Conservation (phyloP, 75 land plant species). For the Selaginella tamariscina region DNA sequence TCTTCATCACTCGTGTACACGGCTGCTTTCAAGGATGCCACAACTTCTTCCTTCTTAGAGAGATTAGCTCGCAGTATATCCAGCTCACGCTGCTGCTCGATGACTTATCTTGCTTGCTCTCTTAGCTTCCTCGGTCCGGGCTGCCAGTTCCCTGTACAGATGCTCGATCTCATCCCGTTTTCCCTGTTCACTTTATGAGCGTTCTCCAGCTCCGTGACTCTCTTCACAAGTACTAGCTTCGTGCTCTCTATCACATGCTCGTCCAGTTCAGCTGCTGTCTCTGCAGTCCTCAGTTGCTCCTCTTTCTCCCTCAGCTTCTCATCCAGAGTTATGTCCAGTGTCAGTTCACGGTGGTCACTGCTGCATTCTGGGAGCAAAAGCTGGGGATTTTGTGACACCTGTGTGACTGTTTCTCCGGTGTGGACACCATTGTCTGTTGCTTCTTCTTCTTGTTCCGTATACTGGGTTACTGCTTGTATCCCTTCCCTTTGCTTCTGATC, state of each 20-base stretch:
- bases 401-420: not conserved
- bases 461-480: too few relatives aligned
- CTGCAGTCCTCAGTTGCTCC: conserved; percentile 60
- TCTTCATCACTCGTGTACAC: conserved; percentile 44
- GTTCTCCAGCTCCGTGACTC: conserved; percentile 42
- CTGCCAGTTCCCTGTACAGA: conserved; percentile 8
- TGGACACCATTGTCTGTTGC: not conserved
- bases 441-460: too few relatives aligned
- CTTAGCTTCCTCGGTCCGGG: conserved; percentile 8
- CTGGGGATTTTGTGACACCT: too few relatives aligned
- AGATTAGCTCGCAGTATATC: conserved; percentile 33
- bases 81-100: conserved; percentile 41
- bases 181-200: conserved; percentile 19
- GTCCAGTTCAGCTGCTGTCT: conserved; percentile 37
- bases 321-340: too few relatives aligned
- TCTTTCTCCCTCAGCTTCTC: conserved; percentile 44
- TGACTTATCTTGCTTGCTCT: conserved; percentile 18
- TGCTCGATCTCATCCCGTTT: conserved; percentile 20
- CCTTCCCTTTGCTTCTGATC: too few relatives aligned
- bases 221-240: conserved; percentile 35
- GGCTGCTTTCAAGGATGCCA: conserved; percentile 28
- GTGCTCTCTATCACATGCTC: conserved; percentile 33
- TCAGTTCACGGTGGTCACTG: too few relatives aligned
- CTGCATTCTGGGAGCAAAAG: too few relatives aligned
- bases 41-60: conserved; percentile 40